These are phyloP conservation scores for Cryphonectria nitschkei DNA, from an alignment of 2,329 filamentous ascomycete species.

Conservation along the genomic window DNA sequence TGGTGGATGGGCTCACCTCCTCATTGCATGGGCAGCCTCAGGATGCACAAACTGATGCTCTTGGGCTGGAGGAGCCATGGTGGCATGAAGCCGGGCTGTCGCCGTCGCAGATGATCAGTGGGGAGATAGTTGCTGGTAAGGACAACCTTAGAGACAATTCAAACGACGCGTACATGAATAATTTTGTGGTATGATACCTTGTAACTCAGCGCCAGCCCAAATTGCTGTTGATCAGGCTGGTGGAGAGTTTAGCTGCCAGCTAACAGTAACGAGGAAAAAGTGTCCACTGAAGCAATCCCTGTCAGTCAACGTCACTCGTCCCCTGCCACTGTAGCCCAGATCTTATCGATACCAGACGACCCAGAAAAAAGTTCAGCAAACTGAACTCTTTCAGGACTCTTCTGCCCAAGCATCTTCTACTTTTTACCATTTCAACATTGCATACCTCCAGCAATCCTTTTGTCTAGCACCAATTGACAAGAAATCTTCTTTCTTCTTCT, in stretches of 20 bases:
- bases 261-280: not conserved
- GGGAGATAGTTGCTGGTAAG: not conserved
- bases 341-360: constrained; percentile 12
- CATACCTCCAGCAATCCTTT: not conserved
- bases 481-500: not conserved
- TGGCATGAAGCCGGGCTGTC: not conserved
- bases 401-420: not conserved
- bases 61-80: constrained; percentile 29
- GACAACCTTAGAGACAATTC: not conserved
- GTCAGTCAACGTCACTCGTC: constrained; percentile 16
- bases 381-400: not conserved
- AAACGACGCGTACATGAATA: not conserved
- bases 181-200: not conserved
- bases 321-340: constrained; percentile 2
- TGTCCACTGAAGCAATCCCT: constrained; percentile 9
- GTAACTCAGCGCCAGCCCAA: not conserved
- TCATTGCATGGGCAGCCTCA: constrained; percentile 53
- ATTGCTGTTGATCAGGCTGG: not conserved
- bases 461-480: not conserved
- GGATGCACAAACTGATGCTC: constrained; percentile 52
- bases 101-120: not conserved
- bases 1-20: constrained; percentile 46
- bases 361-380: constrained; percentile 21
- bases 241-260: not conserved
- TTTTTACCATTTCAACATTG: not conserved